Percentiles rank a stretch among this genome's conserved stretches.
Evolutionary conservation across 768 basidiomycete genomes (phyloP).

Genomic region (Podaxis pistillaris): DNA sequence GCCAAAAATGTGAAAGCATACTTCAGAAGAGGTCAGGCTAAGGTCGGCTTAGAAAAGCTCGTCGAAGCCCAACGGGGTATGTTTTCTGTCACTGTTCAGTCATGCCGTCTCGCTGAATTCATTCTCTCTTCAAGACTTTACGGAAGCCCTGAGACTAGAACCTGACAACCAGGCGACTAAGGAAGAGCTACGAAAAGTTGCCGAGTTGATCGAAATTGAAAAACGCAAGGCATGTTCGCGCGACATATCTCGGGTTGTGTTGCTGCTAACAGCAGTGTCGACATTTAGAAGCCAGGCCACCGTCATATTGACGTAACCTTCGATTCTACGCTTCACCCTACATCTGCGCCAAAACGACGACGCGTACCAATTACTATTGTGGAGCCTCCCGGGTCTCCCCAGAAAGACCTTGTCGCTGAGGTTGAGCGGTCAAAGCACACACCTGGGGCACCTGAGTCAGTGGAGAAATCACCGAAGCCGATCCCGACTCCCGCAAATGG

Average conservation of each 20-base stretch:
- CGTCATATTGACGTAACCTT: constrained; percentile 19
- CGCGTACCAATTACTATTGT: constrained; percentile 66
- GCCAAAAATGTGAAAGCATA: constrained; percentile 72
- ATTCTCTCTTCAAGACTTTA: constrained; percentile 50
- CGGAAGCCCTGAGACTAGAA: constrained; percentile 56
- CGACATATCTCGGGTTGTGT: background rate
- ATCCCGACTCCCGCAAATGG: constrained; percentile 1
- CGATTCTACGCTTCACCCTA: constrained; percentile 16
- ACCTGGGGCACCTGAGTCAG: background rate
- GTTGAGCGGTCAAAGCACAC: background rate
- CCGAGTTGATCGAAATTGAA: constrained; percentile 34
- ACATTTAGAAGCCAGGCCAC: constrained; percentile 26
- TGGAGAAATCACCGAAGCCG: background rate
- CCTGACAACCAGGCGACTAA: constrained; percentile 62
- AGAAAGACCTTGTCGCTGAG: background rate
- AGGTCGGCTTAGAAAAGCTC: constrained; percentile 51
- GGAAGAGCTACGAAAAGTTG: constrained; percentile 58
- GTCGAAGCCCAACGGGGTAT: constrained; percentile 63
- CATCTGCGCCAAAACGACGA: constrained; percentile 39
- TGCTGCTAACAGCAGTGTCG: background rate
- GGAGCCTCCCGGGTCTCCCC: constrained; percentile 28
- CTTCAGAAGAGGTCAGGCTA: constrained; percentile 77
- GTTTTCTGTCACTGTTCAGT: constrained; percentile 15
- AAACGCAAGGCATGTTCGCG: constrained; percentile 31
- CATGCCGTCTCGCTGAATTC: background rate